phyloP scores from a whole-genome alignment of 2,329 filamentous ascomycete species.

The Pseudocercospora vitis region DNA sequence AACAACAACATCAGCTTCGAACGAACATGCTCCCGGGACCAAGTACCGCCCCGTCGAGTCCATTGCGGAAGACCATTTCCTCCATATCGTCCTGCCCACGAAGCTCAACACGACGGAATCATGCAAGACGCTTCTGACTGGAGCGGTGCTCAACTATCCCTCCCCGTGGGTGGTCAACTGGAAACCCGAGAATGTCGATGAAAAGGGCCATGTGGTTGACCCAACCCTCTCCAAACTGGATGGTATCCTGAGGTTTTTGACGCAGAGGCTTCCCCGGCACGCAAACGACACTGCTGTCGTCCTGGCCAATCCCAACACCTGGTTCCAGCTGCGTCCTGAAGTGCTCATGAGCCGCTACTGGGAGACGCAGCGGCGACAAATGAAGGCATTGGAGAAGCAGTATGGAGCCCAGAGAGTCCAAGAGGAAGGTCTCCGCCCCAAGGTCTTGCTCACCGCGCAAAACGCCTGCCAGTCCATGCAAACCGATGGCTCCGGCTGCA shows the following conservation, averaged over 20 bases:
- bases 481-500: slow-evolving; percentile 4
- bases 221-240: slow-evolving; percentile 12
- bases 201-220: not conserved
- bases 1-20: not conserved
- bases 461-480: slow-evolving; percentile 7
- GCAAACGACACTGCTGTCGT: slow-evolving; percentile 15
- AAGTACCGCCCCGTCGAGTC: not conserved
- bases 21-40: not conserved
- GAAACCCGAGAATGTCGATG: not conserved
- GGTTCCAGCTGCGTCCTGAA: slow-evolving; percentile 23
- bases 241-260: slow-evolving; percentile 11
- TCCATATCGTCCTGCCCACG: slow-evolving; percentile 18
- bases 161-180: slow-evolving; percentile 16
- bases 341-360: slow-evolving; percentile 18
- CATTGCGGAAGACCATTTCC: slow-evolving; percentile 12
- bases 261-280: not conserved
- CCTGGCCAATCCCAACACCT: slow-evolving; percentile 14
- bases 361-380: slow-evolving; percentile 6
- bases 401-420: not conserved
- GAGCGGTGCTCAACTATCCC: slow-evolving; percentile 17
- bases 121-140: slow-evolving; percentile 20
- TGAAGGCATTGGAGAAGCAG: not conserved
- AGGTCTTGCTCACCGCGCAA: slow-evolving; percentile 16
- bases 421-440: not conserved
- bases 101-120: slow-evolving; percentile 9